Percentiles rank a stretch among this genome's conserved stretches.
Conservation (phyloP, 768 basidiomycete species). For the Mycena alexandri region DNA sequence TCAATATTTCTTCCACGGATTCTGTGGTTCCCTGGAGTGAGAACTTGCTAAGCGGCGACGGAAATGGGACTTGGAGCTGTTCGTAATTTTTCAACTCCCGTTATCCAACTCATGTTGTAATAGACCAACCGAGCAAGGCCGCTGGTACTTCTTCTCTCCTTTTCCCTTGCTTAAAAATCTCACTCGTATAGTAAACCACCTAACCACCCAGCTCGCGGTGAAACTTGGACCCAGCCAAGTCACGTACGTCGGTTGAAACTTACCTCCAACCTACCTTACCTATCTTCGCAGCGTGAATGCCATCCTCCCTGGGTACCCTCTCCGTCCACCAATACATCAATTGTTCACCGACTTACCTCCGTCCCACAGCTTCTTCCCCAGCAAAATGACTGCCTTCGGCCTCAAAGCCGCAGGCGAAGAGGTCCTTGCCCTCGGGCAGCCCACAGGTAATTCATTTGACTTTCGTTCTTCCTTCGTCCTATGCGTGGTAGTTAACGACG, state of each 20-base stretch:
- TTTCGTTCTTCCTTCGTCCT: too few relatives aligned
- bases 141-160: slow-evolving; percentile 22
- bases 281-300: slow-evolving; percentile 31
- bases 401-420: slow-evolving; percentile 33
- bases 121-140: slow-evolving; percentile 39
- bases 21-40: slow-evolving; percentile 36
- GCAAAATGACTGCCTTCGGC: slow-evolving; percentile 50
- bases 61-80: slow-evolving; percentile 38
- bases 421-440: slow-evolving; percentile 30
- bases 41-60: slow-evolving; percentile 33
- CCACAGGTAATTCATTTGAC: slow-evolving; percentile 19
- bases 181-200: slow-evolving; percentile 29
- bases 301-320: slow-evolving; percentile 32
- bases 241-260: slow-evolving; percentile 23
- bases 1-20: slow-evolving; percentile 58
- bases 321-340: too few relatives aligned
- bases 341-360: neutral
- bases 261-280: neutral
- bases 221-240: slow-evolving; percentile 37
- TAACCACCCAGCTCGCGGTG: slow-evolving; percentile 37
- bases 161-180: neutral
- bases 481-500: slow-evolving; percentile 45
- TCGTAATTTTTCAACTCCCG: neutral
- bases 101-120: neutral
- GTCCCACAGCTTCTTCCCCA: slow-evolving; percentile 48